These are phyloP conservation scores for Aspergillus asperescens DNA, from an alignment of 495 filamentous ascomycete species.

Conservation along the genomic window DNA sequence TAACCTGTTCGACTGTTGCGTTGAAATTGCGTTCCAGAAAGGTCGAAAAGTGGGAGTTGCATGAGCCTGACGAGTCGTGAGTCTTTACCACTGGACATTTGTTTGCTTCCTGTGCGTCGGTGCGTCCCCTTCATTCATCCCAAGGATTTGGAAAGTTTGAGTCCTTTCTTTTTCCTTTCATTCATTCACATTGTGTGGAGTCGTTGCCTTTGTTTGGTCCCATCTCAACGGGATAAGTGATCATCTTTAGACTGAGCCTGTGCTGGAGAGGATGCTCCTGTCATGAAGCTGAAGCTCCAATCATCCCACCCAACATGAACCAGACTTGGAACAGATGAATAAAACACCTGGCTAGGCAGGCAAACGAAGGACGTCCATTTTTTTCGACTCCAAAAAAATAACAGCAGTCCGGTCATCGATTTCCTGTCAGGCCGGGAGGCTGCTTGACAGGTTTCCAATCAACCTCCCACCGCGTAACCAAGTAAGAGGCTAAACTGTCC, in stretches of 20 bases:
- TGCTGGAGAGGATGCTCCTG: background rate
- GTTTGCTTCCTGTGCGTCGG: conserved; percentile 5
- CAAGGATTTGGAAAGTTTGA: background rate
- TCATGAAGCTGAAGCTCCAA: background rate
- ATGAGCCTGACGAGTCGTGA: background rate
- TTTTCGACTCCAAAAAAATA: background rate
- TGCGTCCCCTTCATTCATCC: background rate
- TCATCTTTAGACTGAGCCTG: background rate
- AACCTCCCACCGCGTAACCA: conserved; percentile 9
- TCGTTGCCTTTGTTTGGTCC: conserved; percentile 9
- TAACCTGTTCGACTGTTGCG: background rate
- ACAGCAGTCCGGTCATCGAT: background rate
- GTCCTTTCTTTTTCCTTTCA: background rate
- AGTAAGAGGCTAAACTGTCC: conserved; percentile 17
- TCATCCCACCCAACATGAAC: background rate
- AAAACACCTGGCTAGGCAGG: background rate
- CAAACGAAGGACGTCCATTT: too few species aligned
- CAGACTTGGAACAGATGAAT: background rate
- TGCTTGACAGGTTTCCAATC: conserved; percentile 3
- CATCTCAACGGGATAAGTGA: background rate
- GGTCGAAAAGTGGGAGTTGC: background rate
- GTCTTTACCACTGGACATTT: background rate
- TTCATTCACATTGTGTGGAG: conserved; percentile 1
- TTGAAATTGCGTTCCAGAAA: conserved; percentile 4
- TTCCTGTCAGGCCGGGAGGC: conserved; percentile 4